Conservation (phyloP, 2,329 filamentous ascomycete species). For the Sodiomyces alkalinus region DNA sequence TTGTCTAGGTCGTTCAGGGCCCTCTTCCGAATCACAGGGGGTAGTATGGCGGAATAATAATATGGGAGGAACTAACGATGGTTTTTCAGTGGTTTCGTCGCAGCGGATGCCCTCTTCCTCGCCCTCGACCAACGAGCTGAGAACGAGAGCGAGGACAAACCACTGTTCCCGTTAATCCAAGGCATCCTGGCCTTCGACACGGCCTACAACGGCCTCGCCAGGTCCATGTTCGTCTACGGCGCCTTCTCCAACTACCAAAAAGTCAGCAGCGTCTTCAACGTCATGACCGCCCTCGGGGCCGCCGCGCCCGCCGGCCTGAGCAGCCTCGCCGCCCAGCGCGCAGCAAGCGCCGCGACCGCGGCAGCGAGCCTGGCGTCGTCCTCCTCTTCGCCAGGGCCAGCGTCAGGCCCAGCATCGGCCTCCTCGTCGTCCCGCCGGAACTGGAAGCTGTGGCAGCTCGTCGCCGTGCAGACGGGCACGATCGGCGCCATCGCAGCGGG, state of each 20-base stretch:
- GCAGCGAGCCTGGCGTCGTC: constrained; percentile 2
- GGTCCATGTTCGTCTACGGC: constrained; percentile 45
- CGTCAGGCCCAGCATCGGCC: no score
- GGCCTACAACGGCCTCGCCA: constrained; percentile 54
- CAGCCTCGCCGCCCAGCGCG: constrained; percentile 20
- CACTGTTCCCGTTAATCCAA: constrained; percentile 68
- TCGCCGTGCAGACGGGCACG: constrained; percentile 69
- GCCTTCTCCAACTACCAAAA: constrained; percentile 45
- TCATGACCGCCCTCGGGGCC: constrained; percentile 37
- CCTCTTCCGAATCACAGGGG: no score
- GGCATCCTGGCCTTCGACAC: constrained; percentile 76
- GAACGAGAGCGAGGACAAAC: constrained; percentile 15
- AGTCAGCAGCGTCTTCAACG: constrained; percentile 39
- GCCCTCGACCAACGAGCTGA: constrained; percentile 48
- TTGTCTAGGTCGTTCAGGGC: neutral
- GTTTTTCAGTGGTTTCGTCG: constrained; percentile 65
- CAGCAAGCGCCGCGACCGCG: constrained; percentile 11
- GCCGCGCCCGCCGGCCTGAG: constrained; percentile 28
- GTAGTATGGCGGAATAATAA: no score
- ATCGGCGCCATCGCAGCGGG: constrained; percentile 70
- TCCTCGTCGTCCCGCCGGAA: constrained; percentile 17
- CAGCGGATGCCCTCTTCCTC: constrained; percentile 63
- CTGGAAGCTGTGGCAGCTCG: constrained; percentile 41
- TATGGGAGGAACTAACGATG: no score
- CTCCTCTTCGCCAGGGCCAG: constrained; percentile 5